Evolutionary conservation across 257 asterid genomes (phyloP).

Genomic region (Agastache rugosa): DNA sequence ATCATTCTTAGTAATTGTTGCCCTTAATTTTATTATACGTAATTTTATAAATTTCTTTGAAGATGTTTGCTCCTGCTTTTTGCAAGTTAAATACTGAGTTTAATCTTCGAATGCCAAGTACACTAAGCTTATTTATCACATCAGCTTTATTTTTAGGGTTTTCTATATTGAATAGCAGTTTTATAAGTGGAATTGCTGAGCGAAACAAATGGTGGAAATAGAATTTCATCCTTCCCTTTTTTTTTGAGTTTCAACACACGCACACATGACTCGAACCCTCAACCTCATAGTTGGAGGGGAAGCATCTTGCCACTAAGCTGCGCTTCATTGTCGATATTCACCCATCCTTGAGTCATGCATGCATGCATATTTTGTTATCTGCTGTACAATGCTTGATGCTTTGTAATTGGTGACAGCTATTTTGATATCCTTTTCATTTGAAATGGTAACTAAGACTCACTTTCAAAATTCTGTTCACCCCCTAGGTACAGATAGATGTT

Average conservation of each 20-base stretch:
- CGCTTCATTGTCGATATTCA: background rate
- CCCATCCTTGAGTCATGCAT: background rate
- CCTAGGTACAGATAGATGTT: constrained; percentile 87
- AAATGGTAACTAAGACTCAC: background rate
- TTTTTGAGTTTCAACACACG: too few species aligned
- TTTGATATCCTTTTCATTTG: background rate
- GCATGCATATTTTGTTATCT: background rate
- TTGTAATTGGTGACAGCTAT: background rate
- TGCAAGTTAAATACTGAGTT: background rate
- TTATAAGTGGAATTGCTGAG: background rate
- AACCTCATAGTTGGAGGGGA: too few species aligned
- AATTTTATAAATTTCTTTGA: background rate
- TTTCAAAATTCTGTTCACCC: background rate
- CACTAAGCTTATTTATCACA: background rate
- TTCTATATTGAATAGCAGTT: background rate
- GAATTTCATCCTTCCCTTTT: too few species aligned
- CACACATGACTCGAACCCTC: too few species aligned
- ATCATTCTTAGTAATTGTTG: background rate
- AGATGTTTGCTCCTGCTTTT: constrained; percentile 1
- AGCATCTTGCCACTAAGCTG: too few species aligned
- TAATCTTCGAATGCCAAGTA: background rate
- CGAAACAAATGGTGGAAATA: background rate
- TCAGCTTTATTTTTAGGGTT: background rate
- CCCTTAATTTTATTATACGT: background rate
- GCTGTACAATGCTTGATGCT: background rate